Evolutionary conservation across 805 yeast genomes (phyloP).

Genomic region (Vanderwaltozyma verrucispora): DNA sequence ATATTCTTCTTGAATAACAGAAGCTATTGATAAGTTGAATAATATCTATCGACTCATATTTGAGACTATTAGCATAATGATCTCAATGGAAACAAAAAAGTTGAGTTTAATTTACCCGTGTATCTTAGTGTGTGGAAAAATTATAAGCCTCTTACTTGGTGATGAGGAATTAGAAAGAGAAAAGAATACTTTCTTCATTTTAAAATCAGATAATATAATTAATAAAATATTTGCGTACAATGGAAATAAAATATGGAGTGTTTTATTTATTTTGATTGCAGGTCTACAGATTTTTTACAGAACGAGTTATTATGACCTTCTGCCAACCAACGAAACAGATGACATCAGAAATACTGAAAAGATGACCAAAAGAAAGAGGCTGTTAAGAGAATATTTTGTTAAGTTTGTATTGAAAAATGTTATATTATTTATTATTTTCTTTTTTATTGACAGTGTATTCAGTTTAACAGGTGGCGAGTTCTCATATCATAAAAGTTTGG

Average conservation of each 20-base stretch:
- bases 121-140: not conserved
- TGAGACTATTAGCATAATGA: no score
- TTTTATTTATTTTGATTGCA: slow-evolving; percentile 17
- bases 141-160: not conserved
- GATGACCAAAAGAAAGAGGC: no score
- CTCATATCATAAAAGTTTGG: slow-evolving; percentile 15
- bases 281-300: slow-evolving; percentile 11
- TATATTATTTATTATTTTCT: slow-evolving; percentile 17
- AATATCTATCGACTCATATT: no score
- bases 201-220: slow-evolving; percentile 21
- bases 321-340: slow-evolving; percentile 8
- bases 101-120: not conserved
- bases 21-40: no score
- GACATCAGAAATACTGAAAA: no score
- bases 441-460: slow-evolving; percentile 27
- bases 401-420: slow-evolving; percentile 21
- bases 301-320: slow-evolving; percentile 3
- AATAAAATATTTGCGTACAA: slow-evolving; percentile 30
- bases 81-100: not conserved
- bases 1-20: no score
- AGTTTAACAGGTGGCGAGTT: slow-evolving; percentile 29
- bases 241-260: slow-evolving; percentile 25
- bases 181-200: slow-evolving; percentile 12
- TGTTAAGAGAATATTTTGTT: slow-evolving; percentile 15
- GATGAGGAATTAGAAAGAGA: slow-evolving; percentile 2